Evolutionary conservation across 345 rosid genomes (phyloP).

Genomic region (Corchorus capsularis): DNA sequence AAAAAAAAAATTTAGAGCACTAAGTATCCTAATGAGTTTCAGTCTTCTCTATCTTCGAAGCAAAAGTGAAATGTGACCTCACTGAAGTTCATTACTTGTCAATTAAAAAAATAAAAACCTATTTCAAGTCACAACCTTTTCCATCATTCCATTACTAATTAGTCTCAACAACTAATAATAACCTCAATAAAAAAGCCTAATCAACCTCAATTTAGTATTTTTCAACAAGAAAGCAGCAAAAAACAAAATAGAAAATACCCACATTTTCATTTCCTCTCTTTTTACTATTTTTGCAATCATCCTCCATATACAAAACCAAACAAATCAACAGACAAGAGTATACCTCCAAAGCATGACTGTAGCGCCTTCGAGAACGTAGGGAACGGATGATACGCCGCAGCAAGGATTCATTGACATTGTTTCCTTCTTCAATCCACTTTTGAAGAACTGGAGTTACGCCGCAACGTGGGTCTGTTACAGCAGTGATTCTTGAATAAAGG

Average conservation of each 20-base stretch:
- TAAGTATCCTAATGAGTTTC: background rate
- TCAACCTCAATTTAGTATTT: background rate
- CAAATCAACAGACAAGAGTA: background rate
- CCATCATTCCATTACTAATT: slow-evolving; percentile 3
- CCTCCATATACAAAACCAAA: background rate
- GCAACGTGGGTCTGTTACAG: slow-evolving; percentile 36
- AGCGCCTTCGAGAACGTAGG: slow-evolving; percentile 39
- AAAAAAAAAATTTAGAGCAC: background rate
- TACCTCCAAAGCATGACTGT: slow-evolving; percentile 48
- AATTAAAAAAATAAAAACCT: too few relatives aligned
- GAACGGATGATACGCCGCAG: slow-evolving; percentile 34
- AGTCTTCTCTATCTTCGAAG: background rate
- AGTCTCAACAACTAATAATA: background rate
- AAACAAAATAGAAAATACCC: background rate
- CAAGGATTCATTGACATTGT: background rate
- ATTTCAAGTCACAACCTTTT: background rate
- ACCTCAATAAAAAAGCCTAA: background rate
- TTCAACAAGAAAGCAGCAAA: background rate
- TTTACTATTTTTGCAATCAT: background rate
- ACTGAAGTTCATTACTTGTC: background rate
- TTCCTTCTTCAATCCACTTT: slow-evolving; percentile 41
- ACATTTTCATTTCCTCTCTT: background rate
- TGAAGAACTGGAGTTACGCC: slow-evolving; percentile 41
- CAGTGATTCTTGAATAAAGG: slow-evolving; percentile 38
- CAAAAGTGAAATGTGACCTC: background rate